Evolutionary conservation across 768 basidiomycete species (phyloP), one percentile per base, ranked within the genome.

Genomic region (Lentinula raphanica): DNA sequence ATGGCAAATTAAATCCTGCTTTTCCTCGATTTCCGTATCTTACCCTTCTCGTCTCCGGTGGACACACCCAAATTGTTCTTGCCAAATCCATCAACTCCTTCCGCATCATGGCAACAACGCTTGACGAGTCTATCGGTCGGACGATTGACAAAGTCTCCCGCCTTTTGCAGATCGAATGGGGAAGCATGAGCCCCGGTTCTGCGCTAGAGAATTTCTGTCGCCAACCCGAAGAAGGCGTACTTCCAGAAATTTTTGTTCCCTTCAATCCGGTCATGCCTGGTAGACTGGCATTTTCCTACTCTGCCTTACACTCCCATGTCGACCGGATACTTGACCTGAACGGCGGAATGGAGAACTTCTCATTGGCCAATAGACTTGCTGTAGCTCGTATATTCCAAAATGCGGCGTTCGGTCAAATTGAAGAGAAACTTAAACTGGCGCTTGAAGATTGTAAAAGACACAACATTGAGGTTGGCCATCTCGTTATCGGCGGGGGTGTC

Each of bases 401-500:
- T 2, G 82, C 86, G 0, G 90, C 86, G 0, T 81, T 90, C 5
- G 74, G 67, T 7, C 93, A 95, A 53, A 75, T 98, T 0, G 85
- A 85, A 64, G 81, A 84, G 45, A 97, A 95, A 71, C 73, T 96
- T 9, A 55, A 68, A 2, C 71, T 89, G 21, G 87, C 76, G 0
- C 60, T 86, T 38, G 64, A 72, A 23, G 73, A 69, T 74, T 84
- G 83, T 59, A 55, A 63, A 53, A 58, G 65, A 8, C 64, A 76
- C 23, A 78, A 72, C n/a, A 68, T 85, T 1, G 54, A 64, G 7
- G 71, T 91, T 3, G 69, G 68, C 11, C 76, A 86, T 55, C 62
- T 98, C 25, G 91, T 97, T 1, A 85, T 90, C 15, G 93, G 92
- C 59, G 96, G 96, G 0, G 96, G 96, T 1, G 96, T 99, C 0